These are phyloP conservation scores for Fraxinus sp. DNA, from an alignment of 305 asterid genomes.

Conservation along the genomic window DNA sequence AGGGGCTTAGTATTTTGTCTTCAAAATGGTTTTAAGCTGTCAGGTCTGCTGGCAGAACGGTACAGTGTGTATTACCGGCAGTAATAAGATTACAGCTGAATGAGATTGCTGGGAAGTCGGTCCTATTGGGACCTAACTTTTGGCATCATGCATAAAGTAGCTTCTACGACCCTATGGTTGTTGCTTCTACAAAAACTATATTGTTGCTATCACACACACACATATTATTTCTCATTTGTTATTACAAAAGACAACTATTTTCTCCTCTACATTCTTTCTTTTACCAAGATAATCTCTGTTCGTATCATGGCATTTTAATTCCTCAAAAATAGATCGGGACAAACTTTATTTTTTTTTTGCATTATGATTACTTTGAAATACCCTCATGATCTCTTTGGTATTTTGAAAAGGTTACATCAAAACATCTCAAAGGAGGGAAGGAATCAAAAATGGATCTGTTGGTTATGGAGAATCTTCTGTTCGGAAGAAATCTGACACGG, in stretches of 20 bases:
- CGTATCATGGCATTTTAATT: neutral
- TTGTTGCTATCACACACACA: neutral
- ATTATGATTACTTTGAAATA: conserved; percentile 18
- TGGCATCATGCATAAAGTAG: neutral
- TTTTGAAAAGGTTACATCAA: conserved; percentile 53
- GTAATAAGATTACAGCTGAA: neutral
- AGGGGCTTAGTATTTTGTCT: neutral
- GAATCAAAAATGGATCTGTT: conserved; percentile 76
- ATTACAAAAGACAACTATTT: neutral
- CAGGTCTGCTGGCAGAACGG: neutral
- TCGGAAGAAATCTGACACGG: conserved; percentile 63
- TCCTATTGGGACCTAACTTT: neutral
- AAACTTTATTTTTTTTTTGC: neutral
- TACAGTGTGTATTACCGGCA: neutral
- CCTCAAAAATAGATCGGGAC: neutral
- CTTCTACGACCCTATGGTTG: neutral
- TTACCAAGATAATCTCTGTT: neutral
- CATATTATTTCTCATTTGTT: neutral
- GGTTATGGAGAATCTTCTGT: conserved; percentile 86
- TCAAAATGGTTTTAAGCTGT: neutral
- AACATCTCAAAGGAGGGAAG: conserved; percentile 75
- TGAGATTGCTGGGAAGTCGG: neutral
- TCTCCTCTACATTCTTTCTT: neutral
- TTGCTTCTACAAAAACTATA: neutral
- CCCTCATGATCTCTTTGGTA: conserved; percentile 17